Evolutionary conservation across 768 basidiomycete genomes (phyloP).

Genomic region (Rhizopogon rudus): DNA sequence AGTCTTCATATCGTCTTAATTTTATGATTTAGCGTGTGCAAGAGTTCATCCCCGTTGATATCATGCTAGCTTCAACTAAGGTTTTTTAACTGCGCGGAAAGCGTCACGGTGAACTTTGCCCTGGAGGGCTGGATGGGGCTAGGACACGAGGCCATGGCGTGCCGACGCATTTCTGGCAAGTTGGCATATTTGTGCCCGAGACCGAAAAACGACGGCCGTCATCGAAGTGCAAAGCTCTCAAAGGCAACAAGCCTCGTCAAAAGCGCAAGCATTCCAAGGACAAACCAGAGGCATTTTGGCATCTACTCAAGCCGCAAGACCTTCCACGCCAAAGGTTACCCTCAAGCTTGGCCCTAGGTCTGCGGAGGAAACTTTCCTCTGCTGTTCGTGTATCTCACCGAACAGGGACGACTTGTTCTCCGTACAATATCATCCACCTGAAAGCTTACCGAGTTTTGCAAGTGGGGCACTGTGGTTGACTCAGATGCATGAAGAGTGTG

Average conservation of each 20-base stretch:
- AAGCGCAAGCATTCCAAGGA: slow-evolving; percentile 24
- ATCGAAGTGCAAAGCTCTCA: slow-evolving; percentile 36
- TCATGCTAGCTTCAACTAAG: slow-evolving; percentile 95
- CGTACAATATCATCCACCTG: slow-evolving; percentile 59
- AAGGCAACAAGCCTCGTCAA: slow-evolving; percentile 19
- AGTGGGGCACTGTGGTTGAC: slow-evolving; percentile 55
- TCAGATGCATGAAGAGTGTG: slow-evolving; percentile 62
- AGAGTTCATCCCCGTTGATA: slow-evolving; percentile 95
- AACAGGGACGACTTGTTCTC: slow-evolving; percentile 49
- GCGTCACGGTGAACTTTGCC: slow-evolving; percentile 80
- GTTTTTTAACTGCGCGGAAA: slow-evolving; percentile 91
- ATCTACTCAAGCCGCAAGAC: slow-evolving; percentile 9
- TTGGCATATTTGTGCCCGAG: slow-evolving; percentile 19
- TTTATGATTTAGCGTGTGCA: slow-evolving; percentile 86
- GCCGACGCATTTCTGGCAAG: slow-evolving; percentile 74
- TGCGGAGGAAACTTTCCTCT: slow-evolving; percentile 55
- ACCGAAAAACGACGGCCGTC: slow-evolving; percentile 6
- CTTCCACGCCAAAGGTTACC: slow-evolving; percentile 47
- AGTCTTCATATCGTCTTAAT: slow-evolving; percentile 79
- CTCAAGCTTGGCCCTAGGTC: slow-evolving; percentile 66
- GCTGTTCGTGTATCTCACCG: slow-evolving; percentile 61
- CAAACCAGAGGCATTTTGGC: background rate
- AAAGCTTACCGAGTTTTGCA: slow-evolving; percentile 22
- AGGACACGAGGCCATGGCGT: slow-evolving; percentile 74
- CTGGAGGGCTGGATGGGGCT: slow-evolving; percentile 91